Evolutionary conservation across 192 early-diverging fungal species (phyloP).

Genomic region (Pilobolus umbonatus): DNA sequence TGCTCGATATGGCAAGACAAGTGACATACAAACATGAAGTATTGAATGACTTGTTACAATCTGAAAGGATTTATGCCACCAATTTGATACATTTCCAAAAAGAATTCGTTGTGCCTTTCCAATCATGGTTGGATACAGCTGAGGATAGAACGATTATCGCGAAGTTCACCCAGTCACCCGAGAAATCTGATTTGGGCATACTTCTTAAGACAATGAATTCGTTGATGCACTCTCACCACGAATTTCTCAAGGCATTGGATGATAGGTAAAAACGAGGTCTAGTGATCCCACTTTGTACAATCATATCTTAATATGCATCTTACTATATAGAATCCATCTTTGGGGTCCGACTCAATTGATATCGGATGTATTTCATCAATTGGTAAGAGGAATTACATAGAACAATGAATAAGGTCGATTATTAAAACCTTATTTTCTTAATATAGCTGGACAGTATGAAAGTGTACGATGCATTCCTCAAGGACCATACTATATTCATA

Average conservation of each 20-base stretch:
- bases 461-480: background rate
- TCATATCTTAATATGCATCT: background rate
- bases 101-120: background rate
- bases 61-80: background rate
- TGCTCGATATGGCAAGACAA: slow-evolving; percentile 10
- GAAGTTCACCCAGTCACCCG: background rate
- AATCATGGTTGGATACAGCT: slow-evolving; percentile 4
- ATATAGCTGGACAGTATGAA: background rate
- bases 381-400: slow-evolving; percentile 1
- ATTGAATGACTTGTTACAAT: background rate
- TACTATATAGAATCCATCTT: slow-evolving; percentile 5
- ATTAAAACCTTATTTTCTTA: background rate
- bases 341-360: slow-evolving; percentile 22
- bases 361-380: slow-evolving; percentile 7
- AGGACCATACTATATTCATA: background rate
- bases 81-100: slow-evolving; percentile 11
- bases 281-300: background rate
- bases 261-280: background rate
- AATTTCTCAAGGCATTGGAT: background rate
- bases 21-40: slow-evolving; percentile 6
- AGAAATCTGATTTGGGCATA: background rate
- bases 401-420: background rate
- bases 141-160: background rate
- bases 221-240: no score
- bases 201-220: no score